phyloP scores from a whole-genome alignment of 352 stramenopile species.

The Pythium chondricola region DNA sequence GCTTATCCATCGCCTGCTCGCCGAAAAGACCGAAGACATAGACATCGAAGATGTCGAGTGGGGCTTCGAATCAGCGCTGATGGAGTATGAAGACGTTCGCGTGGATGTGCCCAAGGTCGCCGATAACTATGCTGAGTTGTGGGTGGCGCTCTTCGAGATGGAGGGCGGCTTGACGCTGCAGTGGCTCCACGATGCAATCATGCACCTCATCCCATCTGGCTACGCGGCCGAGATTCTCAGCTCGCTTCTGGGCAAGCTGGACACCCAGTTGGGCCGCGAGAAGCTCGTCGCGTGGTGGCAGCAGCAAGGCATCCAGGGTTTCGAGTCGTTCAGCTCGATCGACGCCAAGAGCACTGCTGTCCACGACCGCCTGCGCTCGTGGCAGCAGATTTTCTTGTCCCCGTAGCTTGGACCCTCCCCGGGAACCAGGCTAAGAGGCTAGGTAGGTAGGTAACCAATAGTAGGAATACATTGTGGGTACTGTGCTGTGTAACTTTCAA shows the following conservation, averaged over 20 bases:
- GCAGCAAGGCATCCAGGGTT: conserved; percentile 13
- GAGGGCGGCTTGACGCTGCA: conserved; percentile 28
- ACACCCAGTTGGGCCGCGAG: conserved; percentile 23
- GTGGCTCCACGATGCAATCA: conserved; percentile 44
- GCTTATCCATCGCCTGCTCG: conserved; percentile 40
- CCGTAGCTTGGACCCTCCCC: no score
- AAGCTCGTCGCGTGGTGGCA: conserved; percentile 53
- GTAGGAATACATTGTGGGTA: no score
- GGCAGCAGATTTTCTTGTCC: conserved; percentile 8
- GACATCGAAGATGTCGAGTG: conserved; percentile 41
- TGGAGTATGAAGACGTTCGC: conserved; percentile 67
- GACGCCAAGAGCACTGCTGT: conserved; percentile 1
- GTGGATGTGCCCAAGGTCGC: conserved; percentile 69
- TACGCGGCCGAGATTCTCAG: conserved; percentile 43
- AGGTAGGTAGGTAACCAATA: conserved; percentile 1
- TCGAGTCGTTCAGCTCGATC: conserved; percentile 9
- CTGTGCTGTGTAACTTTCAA: no score
- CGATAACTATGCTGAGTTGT: conserved; percentile 52
- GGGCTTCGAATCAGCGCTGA: conserved; percentile 46
- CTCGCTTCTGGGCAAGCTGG: conserved; percentile 32
- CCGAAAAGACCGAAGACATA: conserved; percentile 26
- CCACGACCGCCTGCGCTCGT: conserved; percentile 9
- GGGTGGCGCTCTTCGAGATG: conserved; percentile 51
- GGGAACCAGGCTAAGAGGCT: no score
- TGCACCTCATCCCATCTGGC: conserved; percentile 34